Conservation (phyloP, 495 filamentous ascomycete genomes). For the Lepraria neglecta region DNA sequence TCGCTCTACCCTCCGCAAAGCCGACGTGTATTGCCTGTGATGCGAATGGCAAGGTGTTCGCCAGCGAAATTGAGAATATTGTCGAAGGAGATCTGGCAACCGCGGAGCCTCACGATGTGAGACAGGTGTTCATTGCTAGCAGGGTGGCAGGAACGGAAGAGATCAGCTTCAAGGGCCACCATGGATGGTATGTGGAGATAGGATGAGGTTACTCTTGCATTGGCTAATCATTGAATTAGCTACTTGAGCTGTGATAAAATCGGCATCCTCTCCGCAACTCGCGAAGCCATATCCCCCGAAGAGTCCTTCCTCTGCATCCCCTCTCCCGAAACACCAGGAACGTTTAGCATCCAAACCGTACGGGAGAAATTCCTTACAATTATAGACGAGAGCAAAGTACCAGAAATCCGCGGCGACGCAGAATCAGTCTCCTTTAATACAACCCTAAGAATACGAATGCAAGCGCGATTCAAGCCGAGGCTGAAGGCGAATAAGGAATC, state of each 20-base stretch:
- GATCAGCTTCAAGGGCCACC: constrained; percentile 78
- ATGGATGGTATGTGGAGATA: constrained; percentile 58
- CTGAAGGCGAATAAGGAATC: constrained; percentile 70
- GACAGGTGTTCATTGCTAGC: constrained; percentile 92
- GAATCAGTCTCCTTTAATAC: constrained; percentile 64
- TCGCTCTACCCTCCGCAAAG: constrained; percentile 64
- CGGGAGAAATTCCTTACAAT: constrained; percentile 56
- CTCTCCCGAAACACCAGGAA: constrained; percentile 54
- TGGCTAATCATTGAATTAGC: constrained; percentile 29
- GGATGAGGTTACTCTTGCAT: neutral
- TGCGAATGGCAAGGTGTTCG: constrained; percentile 74
- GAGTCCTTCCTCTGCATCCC: constrained; percentile 74
- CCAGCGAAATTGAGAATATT: constrained; percentile 72
- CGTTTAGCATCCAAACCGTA: constrained; percentile 62
- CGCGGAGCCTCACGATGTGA: constrained; percentile 88
- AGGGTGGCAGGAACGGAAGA: constrained; percentile 72
- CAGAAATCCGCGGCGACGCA: constrained; percentile 75
- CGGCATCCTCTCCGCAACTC: constrained; percentile 67
- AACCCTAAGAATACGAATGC: constrained; percentile 81
- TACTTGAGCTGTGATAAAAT: constrained; percentile 79
- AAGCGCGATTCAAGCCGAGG: constrained; percentile 84
- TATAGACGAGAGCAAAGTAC: constrained; percentile 38
- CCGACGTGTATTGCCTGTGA: constrained; percentile 76
- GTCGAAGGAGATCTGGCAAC: constrained; percentile 68
- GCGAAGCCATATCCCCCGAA: constrained; percentile 72